Evolutionary conservation across 805 yeast species (phyloP), one percentile per base, ranked within the genome.

Genomic region (Komagataella mondaviorum): DNA sequence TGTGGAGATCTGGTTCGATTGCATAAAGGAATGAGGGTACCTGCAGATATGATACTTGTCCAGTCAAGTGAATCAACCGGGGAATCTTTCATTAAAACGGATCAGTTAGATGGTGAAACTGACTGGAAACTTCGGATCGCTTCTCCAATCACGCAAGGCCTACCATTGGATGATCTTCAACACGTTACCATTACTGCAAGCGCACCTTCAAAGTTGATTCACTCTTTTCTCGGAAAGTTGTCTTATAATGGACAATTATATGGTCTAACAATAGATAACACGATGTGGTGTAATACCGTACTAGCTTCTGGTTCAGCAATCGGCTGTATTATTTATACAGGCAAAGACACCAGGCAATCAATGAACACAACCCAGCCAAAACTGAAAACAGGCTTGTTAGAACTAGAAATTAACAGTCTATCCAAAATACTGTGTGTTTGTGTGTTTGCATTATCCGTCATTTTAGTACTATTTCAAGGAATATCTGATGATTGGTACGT

Each of bases 221-320:
- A 90, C 60, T 66, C 74, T 2, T 93, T 93, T 65, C 64, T 78
- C 49, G 99, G 99, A 8, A 84, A 81, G 56, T 63, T 90, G 20
- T 71, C 80, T 2, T 72, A 75, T 54, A 81, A 80, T 50, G 77
- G 76, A 46, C 74, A 78, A 23, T 72, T 81, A 1, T 70, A 76
- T 20, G 86, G 93, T 3, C 69, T 93, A 12, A 74, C 84, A 3
- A 81, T 93, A 7, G 99, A 93, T 65, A 90, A 91, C 61, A 88
- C 99, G 0, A 66, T 95, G 63, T 93, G 99, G 99, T 97, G 98
- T 12, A 93, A 93, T 63, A 93, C 99, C 0, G 97, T 95, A 1
- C 71, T 95, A 14, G 98, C 99, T 0, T 86, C 96, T 0, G 98
- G 97, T 12, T 78, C 88, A 3, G 93, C 95, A 6, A 71, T 90